Percentiles rank a stretch among this genome's conserved stretches.
Conservation (phyloP, 73 alveolate genomes). For the Diophrys appendiculata region DNA sequence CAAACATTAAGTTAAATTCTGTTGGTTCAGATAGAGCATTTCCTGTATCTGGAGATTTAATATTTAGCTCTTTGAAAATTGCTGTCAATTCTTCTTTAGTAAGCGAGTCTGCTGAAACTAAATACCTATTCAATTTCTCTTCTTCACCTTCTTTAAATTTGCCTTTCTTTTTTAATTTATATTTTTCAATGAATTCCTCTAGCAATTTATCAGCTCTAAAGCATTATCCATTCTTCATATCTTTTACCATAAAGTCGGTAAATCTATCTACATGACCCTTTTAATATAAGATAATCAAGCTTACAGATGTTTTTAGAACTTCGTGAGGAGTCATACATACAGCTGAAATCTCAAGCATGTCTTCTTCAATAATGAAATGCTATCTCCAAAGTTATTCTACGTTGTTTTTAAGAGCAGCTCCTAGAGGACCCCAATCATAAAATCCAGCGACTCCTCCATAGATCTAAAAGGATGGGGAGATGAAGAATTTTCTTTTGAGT, state of each 20-base stretch:
- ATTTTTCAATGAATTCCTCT: constrained; percentile 79
- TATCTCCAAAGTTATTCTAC: constrained; percentile 95
- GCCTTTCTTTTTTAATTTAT: constrained; percentile 60
- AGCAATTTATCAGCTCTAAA: constrained; percentile 98
- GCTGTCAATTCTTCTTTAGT: constrained; percentile 80
- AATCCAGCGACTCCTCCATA: constrained; percentile 99
- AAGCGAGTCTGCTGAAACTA: constrained; percentile 76
- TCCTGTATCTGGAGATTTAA: constrained; percentile 97
- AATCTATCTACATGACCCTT: constrained; percentile 99
- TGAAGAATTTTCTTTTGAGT: constrained; percentile 90
- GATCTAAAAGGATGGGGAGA: constrained; percentile 88
- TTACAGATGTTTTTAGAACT: constrained; percentile 93
- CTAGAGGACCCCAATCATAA: constrained; percentile 99
- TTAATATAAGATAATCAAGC: constrained; percentile 14
- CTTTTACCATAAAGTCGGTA: constrained; percentile 98
- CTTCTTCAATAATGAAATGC: constrained; percentile 97
- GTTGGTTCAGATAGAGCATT: constrained; percentile 91
- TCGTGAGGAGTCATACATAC: constrained; percentile 90
- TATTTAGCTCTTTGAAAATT: constrained; percentile 72
- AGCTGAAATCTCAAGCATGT: constrained; percentile 93
- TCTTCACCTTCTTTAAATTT: constrained; percentile 79
- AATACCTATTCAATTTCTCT: constrained; percentile 66
- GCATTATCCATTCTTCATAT: constrained; percentile 88
- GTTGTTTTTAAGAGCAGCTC: constrained; percentile 92
- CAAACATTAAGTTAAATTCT: constrained; percentile 98